Percentiles rank a stretch among this genome's conserved stretches.
Evolutionary conservation across 176 grass and related monocot genomes (phyloP).

Genomic region (Lolium multiflorum): DNA sequence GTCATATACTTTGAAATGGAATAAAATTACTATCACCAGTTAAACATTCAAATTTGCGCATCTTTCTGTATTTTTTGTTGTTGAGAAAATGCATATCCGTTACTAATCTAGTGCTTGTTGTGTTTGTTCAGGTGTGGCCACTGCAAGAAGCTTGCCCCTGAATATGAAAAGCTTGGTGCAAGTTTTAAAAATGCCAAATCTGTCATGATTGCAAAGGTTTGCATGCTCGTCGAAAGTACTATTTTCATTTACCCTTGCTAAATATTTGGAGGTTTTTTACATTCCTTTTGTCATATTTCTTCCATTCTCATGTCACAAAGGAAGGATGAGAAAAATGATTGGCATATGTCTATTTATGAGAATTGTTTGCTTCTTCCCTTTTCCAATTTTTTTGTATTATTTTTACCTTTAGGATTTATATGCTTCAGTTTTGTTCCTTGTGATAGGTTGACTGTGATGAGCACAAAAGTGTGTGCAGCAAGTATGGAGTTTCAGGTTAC

Average conservation of each 20-base stretch:
- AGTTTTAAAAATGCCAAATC: constrained; percentile 96
- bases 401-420: too few species aligned
- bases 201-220: constrained; percentile 85
- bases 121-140: constrained; percentile 78
- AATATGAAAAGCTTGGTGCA: constrained; percentile 88
- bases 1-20: too few species aligned
- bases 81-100: neutral
- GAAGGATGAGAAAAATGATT: neutral
- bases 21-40: too few species aligned
- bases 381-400: neutral
- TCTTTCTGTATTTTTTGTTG: too few species aligned
- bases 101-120: neutral
- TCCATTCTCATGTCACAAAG: neutral
- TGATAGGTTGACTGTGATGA: constrained; percentile 92
- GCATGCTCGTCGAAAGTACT: neutral
- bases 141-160: constrained; percentile 98
- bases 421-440: constrained; percentile 9
- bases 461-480: constrained; percentile 94
- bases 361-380: neutral
- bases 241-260: too few species aligned
- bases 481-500: constrained; percentile 93
- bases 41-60: too few species aligned
- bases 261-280: neutral
- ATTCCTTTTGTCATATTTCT: constrained; percentile 15
- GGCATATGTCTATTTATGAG: constrained; percentile 19